Evolutionary conservation across 2,329 filamentous ascomycete species (phyloP).

Genomic region (Rutstroemia sp.): DNA sequence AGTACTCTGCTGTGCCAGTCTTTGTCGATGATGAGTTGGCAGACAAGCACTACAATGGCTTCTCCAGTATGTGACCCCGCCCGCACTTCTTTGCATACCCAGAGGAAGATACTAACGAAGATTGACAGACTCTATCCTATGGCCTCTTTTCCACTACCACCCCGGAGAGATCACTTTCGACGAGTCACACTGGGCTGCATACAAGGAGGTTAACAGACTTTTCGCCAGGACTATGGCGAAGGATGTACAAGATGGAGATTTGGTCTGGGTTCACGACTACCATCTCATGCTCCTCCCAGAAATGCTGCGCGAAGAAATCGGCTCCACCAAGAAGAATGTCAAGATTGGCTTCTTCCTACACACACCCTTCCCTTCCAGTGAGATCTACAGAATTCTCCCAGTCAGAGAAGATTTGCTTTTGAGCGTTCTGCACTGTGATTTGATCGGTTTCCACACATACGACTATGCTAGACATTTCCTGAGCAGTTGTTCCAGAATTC

Average conservation of each 20-base stretch:
- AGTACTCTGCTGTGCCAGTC: constrained; percentile 84
- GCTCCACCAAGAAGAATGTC: constrained; percentile 74
- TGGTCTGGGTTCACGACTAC: constrained; percentile 98
- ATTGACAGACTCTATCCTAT: constrained; percentile 79
- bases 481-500: constrained; percentile 89
- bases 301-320: constrained; percentile 89
- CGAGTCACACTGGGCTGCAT: constrained; percentile 88
- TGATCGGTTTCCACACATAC: constrained; percentile 98
- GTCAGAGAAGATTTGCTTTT: constrained; percentile 83
- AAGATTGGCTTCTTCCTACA: constrained; percentile 98
- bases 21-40: constrained; percentile 91
- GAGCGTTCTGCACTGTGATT: constrained; percentile 84
- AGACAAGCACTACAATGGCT: constrained; percentile 95
- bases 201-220: constrained; percentile 84
- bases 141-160: constrained; percentile 98
- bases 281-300: constrained; percentile 94
- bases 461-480: constrained; percentile 98
- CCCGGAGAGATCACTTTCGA: constrained; percentile 98
- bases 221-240: constrained; percentile 84
- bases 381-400: constrained; percentile 93
- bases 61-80: constrained; percentile 65
- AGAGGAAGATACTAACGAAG: constrained; percentile 9
- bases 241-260: constrained; percentile 85
- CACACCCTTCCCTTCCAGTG: constrained; percentile 92
- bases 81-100: background rate